Evolutionary conservation across 2,329 filamentous ascomycete genomes (phyloP), one percentile per base, ranked within the genome.

Genomic region (Pseudogymnoascus sp.): DNA sequence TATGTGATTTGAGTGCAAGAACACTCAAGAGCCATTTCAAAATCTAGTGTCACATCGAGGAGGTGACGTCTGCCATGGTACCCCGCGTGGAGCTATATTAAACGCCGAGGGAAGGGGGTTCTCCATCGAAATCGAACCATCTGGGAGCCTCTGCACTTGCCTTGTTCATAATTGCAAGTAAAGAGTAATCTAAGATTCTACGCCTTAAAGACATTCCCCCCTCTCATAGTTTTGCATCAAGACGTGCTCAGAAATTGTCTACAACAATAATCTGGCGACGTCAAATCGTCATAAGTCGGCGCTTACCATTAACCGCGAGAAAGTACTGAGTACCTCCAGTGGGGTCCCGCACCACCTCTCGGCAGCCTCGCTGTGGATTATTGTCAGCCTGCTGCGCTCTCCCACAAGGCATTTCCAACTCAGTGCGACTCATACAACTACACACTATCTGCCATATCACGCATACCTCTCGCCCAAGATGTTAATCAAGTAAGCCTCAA

Each of bases 401-500:
- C 46, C 46, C 46, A 56, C 46, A 56, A 34, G 46, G 46, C 46
- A 56, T 56, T 56, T 12, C 50, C 50, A 11, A 16, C 46, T 36
- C 50, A 36, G 50, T 18, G 28, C 50, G 14, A 34, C 50, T 11
- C 11, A 12, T 21, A 18, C 28, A 36, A 56, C 50, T 56, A 56
- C 28, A 56, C 28, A 34, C 50, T 21, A 12, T 14, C n/a, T 3
- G n/a, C 28, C 46, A 21, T 56, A 56, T 36, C n/a, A 5, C 50
- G 21, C n/a, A 7, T 36, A 34, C 28, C 50, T 36, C 28, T 56
- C 28, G 50, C 50, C 28, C 72, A 79, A 70, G 56, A 81, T 82
- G 79, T 71, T 82, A 71, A 82, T 82, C 75, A 81, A 81, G 79
- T 81, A 70, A 70, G 77, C 68, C 61, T 61, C 23, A 7, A 23